Percentiles rank a stretch among this genome's conserved stretches.
phyloP scores from a whole-genome alignment of 148 eudicot genomes.

The Amaranthus palmeri region DNA sequence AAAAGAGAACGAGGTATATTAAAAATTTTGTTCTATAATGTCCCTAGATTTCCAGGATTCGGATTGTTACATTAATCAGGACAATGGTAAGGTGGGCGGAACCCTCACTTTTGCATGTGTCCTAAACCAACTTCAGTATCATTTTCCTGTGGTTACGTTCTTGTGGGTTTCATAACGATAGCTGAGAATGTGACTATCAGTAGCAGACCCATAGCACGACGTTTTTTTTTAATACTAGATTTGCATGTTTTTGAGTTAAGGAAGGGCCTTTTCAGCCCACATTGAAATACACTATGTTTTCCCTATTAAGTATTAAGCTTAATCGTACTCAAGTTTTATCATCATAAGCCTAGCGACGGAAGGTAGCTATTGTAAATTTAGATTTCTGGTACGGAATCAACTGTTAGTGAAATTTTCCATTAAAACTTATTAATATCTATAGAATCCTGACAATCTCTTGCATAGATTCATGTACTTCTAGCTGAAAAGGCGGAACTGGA shows the following conservation, averaged over 20 bases:
- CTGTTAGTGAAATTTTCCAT: neutral
- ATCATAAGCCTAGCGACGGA: neutral
- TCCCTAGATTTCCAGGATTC: neutral
- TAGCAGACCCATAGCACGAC: neutral
- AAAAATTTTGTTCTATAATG: neutral
- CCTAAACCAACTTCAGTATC: no score
- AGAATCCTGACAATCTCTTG: conserved; percentile 1
- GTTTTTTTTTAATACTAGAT: neutral
- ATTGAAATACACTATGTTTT: neutral
- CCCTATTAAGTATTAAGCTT: neutral
- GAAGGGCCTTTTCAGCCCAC: neutral
- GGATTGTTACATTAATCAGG: no score
- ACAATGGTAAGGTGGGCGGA: no score
- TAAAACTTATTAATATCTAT: neutral
- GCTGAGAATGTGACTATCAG: no score
- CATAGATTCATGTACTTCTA: conserved; percentile 45
- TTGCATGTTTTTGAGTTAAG: neutral
- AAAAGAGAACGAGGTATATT: conserved; percentile 46
- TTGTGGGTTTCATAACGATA: no score
- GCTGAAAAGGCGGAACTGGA: conserved; percentile 59
- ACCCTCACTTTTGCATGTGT: no score
- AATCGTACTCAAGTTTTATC: neutral
- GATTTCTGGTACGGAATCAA: neutral
- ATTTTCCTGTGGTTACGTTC: no score
- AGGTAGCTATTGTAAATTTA: neutral